Evolutionary conservation across 2,329 filamentous ascomycete genomes (phyloP), one percentile per base, ranked within the genome.

Genomic region (Fusarium duplospermum): DNA sequence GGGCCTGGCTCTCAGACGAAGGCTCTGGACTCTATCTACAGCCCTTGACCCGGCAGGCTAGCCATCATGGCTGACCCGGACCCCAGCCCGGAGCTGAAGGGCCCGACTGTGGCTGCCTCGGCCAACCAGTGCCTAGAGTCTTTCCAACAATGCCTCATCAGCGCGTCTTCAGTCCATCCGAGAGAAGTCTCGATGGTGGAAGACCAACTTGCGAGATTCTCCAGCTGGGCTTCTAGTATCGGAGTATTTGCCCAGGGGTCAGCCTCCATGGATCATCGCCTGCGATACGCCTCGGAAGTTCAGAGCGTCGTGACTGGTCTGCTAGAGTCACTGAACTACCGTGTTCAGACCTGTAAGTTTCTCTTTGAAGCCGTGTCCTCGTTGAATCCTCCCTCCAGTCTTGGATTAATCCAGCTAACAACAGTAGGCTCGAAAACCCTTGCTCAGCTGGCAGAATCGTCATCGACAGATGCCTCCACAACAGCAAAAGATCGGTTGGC

Each of bases 161-260:
- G 27, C 16, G 47, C 47, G 10, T 54, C 47, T 54, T 31, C 47
- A 9, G 27, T 54, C 2, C 47, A 54, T 31, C 47, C 47, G 4
- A 10, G 47, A n/a, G 47, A 54, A 16, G 24, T 31, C 27, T 54
- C 47, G 1, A 54, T 54, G 47, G 67, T 76, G 3, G 73, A 76
- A 13, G 69, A 76, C 22, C 75, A 77, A 29, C 22, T 73, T 10
- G 72, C 75, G 3, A 70, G 68, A 1, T 76, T 77, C 47, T 75
- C 64, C 13, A 38, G 45, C 6, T 77, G 75, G 75, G 20, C 63
- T 6, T 20, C 66, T 6, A 66, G 16, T 18, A 75, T 73, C 11
- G 47, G 66, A 1, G 72, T 73, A 14, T 75, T 77, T 29, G 62
- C 45, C 2, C 5, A 16, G 0, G 61, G 60, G 1, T 45, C 64